Base-by-base conservation (phyloP, 495 filamentous ascomycete genomes). In the Trichoderma reesei region DNA sequence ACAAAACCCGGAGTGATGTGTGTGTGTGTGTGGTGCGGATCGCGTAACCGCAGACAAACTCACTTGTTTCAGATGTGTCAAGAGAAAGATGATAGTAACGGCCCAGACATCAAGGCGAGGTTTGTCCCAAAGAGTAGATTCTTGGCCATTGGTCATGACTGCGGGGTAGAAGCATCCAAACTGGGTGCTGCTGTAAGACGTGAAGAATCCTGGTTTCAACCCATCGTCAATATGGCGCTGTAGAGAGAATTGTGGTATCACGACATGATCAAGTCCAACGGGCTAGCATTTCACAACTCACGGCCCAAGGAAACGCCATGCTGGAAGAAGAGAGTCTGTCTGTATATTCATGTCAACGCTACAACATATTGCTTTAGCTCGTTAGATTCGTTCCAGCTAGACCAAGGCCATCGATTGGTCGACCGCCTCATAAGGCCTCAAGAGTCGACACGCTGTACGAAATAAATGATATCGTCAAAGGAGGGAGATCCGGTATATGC, bases 291-390 rank as follows among this genome's bases (percentile, higher is more conserved):
- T 26, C 0, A 26, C 26, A 26, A 26, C 26, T 26, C 26, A 26
- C 1, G 26, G 26, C 26, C 26, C 44, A 48, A 39, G 6, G 11
- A 39, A 39, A 39, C 9, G 9, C n/a, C n/a, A 10, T 44, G 20
- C 9, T n/a, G 16, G 16, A n/a, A 48, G n/a, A 48, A 18, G 44
- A 48, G 16, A 48, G 18, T n/a, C 8, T 3, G 46, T 34, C 31
- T 56, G 51, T 34, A 33, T 56, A 56, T 56, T 11, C 16, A 56
- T 56, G 33, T n/a, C 51, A 56, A 33, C 20, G 51, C 51, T 56
- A 34, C 20, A 20, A 56, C 34, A 56, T 10, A 14, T 34, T 13
- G 13, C 51, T 56, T 56, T 33, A 14, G 8, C 18, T 56, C 26
- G 51, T 31, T 26, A 16, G 18, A 56, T 33, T 14, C 51, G 10